Evolutionary conservation across 352 stramenopile species (phyloP).

Genomic region (Globisporangium radiosum): DNA sequence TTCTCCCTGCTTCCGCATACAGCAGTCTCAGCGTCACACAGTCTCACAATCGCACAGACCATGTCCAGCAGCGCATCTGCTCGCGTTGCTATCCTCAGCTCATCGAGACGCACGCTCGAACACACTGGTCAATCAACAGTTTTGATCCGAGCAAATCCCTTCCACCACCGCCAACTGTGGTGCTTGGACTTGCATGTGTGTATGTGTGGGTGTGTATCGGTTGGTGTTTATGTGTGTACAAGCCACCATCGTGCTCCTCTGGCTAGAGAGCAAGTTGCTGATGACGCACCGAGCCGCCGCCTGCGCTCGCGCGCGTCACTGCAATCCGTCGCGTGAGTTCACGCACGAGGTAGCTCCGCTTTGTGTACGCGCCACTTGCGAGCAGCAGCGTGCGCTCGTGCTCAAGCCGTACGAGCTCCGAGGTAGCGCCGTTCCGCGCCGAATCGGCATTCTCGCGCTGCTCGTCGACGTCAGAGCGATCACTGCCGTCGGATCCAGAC

Average conservation of each 20-base stretch:
- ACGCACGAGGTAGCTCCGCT: slow-evolving; percentile 54
- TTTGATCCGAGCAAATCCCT: background rate
- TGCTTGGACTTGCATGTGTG: background rate
- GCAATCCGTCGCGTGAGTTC: slow-evolving; percentile 61
- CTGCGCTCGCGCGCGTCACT: background rate
- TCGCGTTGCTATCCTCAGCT: too few relatives aligned
- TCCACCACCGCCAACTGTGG: background rate
- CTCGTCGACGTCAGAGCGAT: background rate
- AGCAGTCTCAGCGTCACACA: too few relatives aligned
- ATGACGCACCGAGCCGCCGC: background rate
- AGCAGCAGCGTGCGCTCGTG: slow-evolving; percentile 54
- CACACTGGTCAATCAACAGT: background rate
- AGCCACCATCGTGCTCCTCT: too few relatives aligned
- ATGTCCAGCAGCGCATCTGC: background rate
- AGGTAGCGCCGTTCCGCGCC: background rate
- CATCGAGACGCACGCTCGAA: background rate
- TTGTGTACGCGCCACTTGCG: slow-evolving; percentile 48
- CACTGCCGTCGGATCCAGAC: background rate
- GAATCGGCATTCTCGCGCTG: background rate
- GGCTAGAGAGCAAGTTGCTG: too few relatives aligned
- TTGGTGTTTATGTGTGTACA: too few relatives aligned
- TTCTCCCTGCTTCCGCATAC: too few relatives aligned
- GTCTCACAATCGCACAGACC: background rate
- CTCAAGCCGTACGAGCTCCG: slow-evolving; percentile 41
- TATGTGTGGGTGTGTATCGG: background rate